These are phyloP conservation scores for Candida anutae DNA, from an alignment of 1,139 yeast species.

Conservation along the genomic window DNA sequence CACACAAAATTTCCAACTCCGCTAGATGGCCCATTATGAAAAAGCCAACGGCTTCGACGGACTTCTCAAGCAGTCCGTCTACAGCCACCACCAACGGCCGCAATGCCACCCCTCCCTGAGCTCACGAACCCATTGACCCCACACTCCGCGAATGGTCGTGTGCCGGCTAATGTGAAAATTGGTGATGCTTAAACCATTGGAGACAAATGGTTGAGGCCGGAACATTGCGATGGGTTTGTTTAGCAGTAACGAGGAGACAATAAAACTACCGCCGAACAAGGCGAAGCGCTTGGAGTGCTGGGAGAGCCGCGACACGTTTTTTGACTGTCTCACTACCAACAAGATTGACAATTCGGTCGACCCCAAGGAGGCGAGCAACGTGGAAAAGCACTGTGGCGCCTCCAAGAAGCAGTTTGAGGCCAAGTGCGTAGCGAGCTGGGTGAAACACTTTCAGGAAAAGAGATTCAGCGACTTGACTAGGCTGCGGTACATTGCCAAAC, in stretches of 20 bases:
- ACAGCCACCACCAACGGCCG: too few relatives aligned
- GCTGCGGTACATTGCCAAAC: conserved; percentile 33
- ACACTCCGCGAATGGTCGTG: too few relatives aligned
- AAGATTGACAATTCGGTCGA: conserved; percentile 41
- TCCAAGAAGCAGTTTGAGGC: conserved; percentile 27
- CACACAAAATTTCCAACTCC: too few relatives aligned
- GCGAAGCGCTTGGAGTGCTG: conserved; percentile 34
- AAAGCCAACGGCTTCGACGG: too few relatives aligned
- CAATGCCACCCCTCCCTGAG: too few relatives aligned
- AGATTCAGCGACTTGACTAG: conserved; percentile 36
- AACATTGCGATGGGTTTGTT: conserved; percentile 36
- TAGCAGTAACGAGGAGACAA: conserved; percentile 18
- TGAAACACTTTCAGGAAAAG: conserved; percentile 40
- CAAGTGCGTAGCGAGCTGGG: conserved; percentile 40
- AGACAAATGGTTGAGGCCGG: too few relatives aligned
- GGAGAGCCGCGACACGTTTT: conserved; percentile 38
- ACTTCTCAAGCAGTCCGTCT: too few relatives aligned
- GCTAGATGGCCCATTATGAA: too few relatives aligned
- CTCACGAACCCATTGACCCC: too few relatives aligned
- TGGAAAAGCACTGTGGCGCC: conserved; percentile 28
- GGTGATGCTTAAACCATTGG: too few relatives aligned
- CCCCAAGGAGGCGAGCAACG: conserved; percentile 25
- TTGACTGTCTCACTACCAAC: conserved; percentile 31
- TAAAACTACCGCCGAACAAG: conserved; percentile 32
- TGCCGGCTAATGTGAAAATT: too few relatives aligned